Evolutionary conservation across 495 filamentous ascomycete species (phyloP).

Genomic region (Thermothielavioides terrestris): DNA sequence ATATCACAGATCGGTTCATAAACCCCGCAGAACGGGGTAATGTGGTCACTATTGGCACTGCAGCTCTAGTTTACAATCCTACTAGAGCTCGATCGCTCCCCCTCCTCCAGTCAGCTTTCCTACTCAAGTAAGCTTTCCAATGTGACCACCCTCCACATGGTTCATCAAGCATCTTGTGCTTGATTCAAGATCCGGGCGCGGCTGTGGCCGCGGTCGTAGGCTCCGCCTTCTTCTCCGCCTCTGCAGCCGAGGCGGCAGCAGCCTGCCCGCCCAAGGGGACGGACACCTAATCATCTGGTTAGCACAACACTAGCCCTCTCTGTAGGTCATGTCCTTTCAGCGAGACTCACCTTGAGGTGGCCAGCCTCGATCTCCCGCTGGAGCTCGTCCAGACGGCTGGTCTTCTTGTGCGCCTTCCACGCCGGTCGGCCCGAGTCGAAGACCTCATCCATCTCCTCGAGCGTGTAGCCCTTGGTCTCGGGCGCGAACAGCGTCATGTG

Average conservation of each 20-base stretch:
- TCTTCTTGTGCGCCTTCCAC: conserved; percentile 37
- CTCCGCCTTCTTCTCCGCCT: conserved; percentile 1
- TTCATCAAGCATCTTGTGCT: too few relatives aligned
- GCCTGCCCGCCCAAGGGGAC: background rate
- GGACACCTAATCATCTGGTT: background rate
- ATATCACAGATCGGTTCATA: too few relatives aligned
- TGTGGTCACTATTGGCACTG: too few relatives aligned
- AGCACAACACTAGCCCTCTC: background rate
- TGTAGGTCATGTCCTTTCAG: background rate
- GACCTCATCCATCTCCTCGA: conserved; percentile 60
- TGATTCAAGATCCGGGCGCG: too few relatives aligned
- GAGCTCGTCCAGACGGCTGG: conserved; percentile 40
- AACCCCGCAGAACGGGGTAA: too few relatives aligned
- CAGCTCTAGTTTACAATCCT: too few relatives aligned
- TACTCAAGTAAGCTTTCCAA: too few relatives aligned
- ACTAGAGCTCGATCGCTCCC: too few relatives aligned
- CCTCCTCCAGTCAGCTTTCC: too few relatives aligned
- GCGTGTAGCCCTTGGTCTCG: conserved; percentile 71
- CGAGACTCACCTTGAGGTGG: conserved; percentile 30
- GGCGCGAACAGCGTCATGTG: conserved; percentile 66
- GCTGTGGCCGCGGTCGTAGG: too few relatives aligned
- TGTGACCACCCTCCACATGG: too few relatives aligned
- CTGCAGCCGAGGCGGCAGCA: background rate
- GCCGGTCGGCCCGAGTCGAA: conserved; percentile 46
- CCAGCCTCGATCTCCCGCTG: conserved; percentile 45